These are phyloP conservation scores for Excoecaria cochinchinensis DNA, from an alignment of 345 rosid species.

Conservation along the genomic window DNA sequence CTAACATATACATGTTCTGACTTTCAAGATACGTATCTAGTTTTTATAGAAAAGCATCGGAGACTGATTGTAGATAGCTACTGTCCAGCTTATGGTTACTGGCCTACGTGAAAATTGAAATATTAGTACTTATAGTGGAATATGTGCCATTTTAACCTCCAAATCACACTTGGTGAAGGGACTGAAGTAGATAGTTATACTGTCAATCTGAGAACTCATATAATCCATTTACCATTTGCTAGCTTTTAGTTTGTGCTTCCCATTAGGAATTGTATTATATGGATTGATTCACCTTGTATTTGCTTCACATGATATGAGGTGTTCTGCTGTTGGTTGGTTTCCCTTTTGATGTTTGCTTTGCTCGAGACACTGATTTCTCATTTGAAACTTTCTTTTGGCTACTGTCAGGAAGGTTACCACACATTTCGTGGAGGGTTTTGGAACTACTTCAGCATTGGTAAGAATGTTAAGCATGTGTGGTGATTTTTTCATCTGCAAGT, in stretches of 20 bases:
- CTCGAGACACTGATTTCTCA: conserved; percentile 10
- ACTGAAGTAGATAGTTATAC: conserved; percentile 14
- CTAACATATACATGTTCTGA: neutral
- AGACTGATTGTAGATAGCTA: neutral
- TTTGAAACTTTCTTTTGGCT: conserved; percentile 6
- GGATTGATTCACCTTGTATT: neutral
- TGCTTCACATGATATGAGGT: neutral
- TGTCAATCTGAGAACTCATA: neutral
- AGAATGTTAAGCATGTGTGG: conserved; percentile 26
- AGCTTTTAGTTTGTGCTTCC: neutral
- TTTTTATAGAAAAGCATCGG: neutral
- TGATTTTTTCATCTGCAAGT: no score
- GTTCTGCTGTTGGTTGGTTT: neutral
- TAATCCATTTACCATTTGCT: neutral
- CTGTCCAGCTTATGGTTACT: neutral
- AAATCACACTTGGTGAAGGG: neutral
- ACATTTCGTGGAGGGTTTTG: conserved; percentile 83
- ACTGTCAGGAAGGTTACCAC: conserved; percentile 56
- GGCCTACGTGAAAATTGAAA: neutral
- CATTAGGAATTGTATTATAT: neutral
- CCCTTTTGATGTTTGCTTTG: conserved; percentile 5
- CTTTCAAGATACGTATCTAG: neutral
- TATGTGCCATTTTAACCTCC: neutral
- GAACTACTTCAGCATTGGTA: conserved; percentile 86
- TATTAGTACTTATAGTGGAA: neutral